phyloP scores from a whole-genome alignment of 441 rosid species.

The Melastoma candidum region DNA sequence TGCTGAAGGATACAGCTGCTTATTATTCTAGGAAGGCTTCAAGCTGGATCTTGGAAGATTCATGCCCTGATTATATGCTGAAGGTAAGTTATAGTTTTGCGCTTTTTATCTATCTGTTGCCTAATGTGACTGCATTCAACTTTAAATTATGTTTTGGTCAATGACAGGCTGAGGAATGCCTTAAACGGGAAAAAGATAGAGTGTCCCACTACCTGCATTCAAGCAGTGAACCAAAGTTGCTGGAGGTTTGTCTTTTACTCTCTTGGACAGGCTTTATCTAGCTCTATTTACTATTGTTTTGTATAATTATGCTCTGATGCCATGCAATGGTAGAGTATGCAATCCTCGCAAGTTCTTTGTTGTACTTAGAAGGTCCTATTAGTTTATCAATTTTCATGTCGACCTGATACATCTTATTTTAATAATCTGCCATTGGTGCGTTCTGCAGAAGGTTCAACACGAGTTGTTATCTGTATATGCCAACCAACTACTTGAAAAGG shows the following conservation, averaged over 20 bases:
- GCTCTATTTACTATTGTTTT: too few relatives aligned
- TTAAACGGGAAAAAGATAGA: slow-evolving; percentile 38
- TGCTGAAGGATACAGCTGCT: slow-evolving; percentile 66
- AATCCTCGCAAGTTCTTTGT: too few relatives aligned
- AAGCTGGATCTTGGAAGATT: slow-evolving; percentile 76
- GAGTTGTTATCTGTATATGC: slow-evolving; percentile 59
- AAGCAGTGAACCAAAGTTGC: slow-evolving; percentile 34
- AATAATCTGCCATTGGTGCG: background rate
- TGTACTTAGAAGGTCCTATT: too few relatives aligned
- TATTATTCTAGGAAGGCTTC: slow-evolving; percentile 90
- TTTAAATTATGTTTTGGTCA: slow-evolving; percentile 10
- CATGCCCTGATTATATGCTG: slow-evolving; percentile 81
- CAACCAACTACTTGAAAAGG: slow-evolving; percentile 68
- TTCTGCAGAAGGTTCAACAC: slow-evolving; percentile 75
- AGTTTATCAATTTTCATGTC: too few relatives aligned
- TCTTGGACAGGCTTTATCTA: background rate
- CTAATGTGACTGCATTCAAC: background rate
- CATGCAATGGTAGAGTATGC: too few relatives aligned
- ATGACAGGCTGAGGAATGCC: slow-evolving; percentile 33
- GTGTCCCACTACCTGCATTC: slow-evolving; percentile 37
- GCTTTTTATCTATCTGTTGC: background rate
- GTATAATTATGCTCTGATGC: too few relatives aligned
- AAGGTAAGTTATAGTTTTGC: slow-evolving; percentile 35
- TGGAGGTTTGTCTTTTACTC: slow-evolving; percentile 25
- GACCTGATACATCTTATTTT: too few relatives aligned